Percentiles rank a stretch among this genome's conserved stretches.
phyloP scores from a whole-genome alignment of 768 basidiomycete species.

The Dendrothele bispora region DNA sequence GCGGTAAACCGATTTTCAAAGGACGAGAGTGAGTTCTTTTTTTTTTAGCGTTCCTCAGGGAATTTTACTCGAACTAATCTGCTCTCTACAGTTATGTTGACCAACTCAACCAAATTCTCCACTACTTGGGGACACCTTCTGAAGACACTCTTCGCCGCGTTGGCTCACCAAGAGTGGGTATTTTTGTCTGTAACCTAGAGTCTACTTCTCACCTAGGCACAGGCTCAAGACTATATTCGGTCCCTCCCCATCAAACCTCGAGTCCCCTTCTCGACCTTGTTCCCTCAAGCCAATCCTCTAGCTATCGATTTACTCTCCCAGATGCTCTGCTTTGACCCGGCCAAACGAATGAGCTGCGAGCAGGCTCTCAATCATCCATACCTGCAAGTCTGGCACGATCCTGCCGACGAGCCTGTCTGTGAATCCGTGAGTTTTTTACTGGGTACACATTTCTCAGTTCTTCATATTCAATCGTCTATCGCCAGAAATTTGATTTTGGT shows the following conservation, averaged over 20 bases:
- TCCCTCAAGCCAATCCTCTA: conserved; percentile 90
- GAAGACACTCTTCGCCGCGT: conserved; percentile 96
- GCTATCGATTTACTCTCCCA: conserved; percentile 91
- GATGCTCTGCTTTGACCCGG: conserved; percentile 94
- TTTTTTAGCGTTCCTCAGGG: conserved; percentile 1
- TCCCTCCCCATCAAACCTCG: conserved; percentile 96
- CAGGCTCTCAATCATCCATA: conserved; percentile 96
- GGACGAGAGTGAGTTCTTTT: conserved; percentile 78
- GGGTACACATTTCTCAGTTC: neutral
- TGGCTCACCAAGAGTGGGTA: conserved; percentile 85
- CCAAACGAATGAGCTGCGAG: conserved; percentile 94
- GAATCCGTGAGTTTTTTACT: conserved; percentile 52
- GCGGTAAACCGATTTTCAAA: conserved; percentile 95
- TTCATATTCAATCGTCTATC: conserved; percentile 2
- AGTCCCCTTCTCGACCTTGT: conserved; percentile 87
- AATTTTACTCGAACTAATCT: conserved; percentile 4
- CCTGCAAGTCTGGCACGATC: conserved; percentile 96
- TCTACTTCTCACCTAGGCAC: conserved; percentile 1
- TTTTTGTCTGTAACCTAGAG: neutral
- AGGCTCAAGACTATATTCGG: conserved; percentile 98
- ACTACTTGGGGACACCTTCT: conserved; percentile 96
- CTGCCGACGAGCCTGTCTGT: conserved; percentile 89
- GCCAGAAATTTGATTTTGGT: conserved; percentile 88
- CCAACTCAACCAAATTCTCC: conserved; percentile 96
- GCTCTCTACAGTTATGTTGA: conserved; percentile 78